These are phyloP conservation scores for Penicillium odoratum DNA, from an alignment of 495 filamentous ascomycete genomes.

Conservation along the genomic window DNA sequence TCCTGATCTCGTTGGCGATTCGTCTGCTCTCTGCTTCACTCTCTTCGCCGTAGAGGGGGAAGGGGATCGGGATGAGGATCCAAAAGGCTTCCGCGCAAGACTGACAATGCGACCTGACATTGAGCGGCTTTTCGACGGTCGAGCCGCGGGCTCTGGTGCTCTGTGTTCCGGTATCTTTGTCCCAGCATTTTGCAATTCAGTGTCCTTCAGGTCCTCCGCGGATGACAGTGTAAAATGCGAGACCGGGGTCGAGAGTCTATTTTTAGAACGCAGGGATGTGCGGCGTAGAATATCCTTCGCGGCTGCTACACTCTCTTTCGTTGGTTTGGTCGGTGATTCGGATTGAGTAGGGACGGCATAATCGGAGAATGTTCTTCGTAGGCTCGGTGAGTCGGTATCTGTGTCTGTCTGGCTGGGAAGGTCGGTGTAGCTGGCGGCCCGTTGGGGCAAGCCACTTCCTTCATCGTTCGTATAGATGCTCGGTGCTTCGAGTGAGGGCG, in stretches of 20 bases:
- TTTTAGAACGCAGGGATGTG: constrained; percentile 43
- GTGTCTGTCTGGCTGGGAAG: constrained; percentile 30
- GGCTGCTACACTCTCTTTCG: constrained; percentile 46
- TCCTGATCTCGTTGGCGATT: constrained; percentile 34
- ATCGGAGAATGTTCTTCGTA: constrained; percentile 50
- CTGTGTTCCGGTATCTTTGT: constrained; percentile 33
- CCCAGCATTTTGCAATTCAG: constrained; percentile 18
- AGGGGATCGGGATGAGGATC: constrained; percentile 61
- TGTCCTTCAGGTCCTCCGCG: constrained; percentile 37
- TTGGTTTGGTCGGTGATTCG: constrained; percentile 42
- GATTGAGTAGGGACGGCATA: constrained; percentile 34
- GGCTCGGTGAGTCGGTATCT: constrained; percentile 25
- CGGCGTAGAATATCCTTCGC: constrained; percentile 49
- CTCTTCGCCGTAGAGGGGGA: constrained; percentile 51
- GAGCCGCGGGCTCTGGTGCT: constrained; percentile 40
- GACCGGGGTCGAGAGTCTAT: constrained; percentile 35
- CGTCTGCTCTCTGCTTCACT: constrained; percentile 32
- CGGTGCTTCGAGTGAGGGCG: constrained; percentile 27
- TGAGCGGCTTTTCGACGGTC: constrained; percentile 47
- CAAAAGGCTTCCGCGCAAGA: constrained; percentile 69
- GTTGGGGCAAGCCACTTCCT: constrained; percentile 28
- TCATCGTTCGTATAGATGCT: constrained; percentile 28
- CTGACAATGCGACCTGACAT: constrained; percentile 66
- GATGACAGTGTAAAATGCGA: constrained; percentile 40
- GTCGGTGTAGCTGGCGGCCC: constrained; percentile 47